Base-by-base conservation (phyloP, 768 basidiomycete genomes). In the Ramaria rubella region DNA sequence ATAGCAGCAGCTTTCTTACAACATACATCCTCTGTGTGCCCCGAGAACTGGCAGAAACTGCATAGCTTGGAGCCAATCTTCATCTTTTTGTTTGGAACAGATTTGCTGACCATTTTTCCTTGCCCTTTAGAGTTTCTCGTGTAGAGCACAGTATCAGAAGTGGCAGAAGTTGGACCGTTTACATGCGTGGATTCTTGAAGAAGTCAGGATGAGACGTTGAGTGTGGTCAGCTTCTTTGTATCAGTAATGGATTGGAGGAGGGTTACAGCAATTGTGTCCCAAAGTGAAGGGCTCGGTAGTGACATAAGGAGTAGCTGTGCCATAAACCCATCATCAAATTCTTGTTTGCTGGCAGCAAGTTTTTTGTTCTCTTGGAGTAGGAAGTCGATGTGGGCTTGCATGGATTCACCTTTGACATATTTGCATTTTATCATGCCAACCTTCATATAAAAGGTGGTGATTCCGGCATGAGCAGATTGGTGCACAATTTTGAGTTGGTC, bases 221-320 rank as follows among this genome's bases (percentile, higher is more conserved):
- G 26, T 34, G 57, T 38, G n/a, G n/a, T n/a, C n/a, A n/a, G n/a
- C n/a, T n/a, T n/a, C n/a, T n/a, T n/a, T n/a, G n/a, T n/a, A n/a
- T 55, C 33, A 12, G 50, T 56, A 19, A 49, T 42, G 33, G 52
- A n/a, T 58, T 55, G 51, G 31, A 58, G 57, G 12, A 55, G 57
- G 33, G 26, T 38, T 23, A 58, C 33, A 24, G 52, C 54, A 12
- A 58, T 27, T 17, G 51, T 55, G 19, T 58, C 57, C 57, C 57
- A 58, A 54, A 33, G 49, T 9, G 57, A 56, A 19, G 51, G 36
- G 36, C 36, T 11, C n/a, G 36, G 36, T 11, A 38, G 36, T 11
- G 36, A 38, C 36, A 38, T n/a, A n/a, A n/a, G n/a, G n/a, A n/a
- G n/a, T n/a, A n/a, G n/a, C n/a, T n/a, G n/a, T n/a, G n/a, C n/a